These are phyloP conservation scores for Aspergillus biplanus DNA, from an alignment of 495 filamentous ascomycete species.

Conservation along the genomic window DNA sequence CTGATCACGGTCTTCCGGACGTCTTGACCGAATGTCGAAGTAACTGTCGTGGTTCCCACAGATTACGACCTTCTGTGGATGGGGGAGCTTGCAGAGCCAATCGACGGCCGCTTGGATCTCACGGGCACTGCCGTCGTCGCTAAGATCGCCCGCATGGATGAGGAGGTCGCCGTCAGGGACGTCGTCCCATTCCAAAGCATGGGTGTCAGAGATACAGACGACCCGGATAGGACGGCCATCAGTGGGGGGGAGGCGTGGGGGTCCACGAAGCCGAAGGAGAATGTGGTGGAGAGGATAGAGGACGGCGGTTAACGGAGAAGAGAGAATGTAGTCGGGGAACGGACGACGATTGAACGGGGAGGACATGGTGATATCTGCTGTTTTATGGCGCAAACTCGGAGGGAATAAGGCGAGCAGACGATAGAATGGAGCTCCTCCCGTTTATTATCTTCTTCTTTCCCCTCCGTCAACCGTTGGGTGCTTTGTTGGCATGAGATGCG, in stretches of 20 bases:
- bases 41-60: conserved; percentile 89
- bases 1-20: conserved; percentile 44
- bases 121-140: conserved; percentile 67
- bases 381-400: neutral
- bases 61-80: conserved; percentile 80
- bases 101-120: conserved; percentile 78
- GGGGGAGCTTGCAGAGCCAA: conserved; percentile 75
- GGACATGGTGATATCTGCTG: conserved; percentile 30
- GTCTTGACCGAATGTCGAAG: conserved; percentile 64
- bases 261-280: conserved; percentile 65
- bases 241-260: conserved; percentile 56
- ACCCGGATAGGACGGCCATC: conserved; percentile 64
- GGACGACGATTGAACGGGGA: conserved; percentile 55
- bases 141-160: conserved; percentile 87
- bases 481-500: no score
- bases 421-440: neutral
- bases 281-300: conserved; percentile 61
- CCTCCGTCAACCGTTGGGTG: neutral
- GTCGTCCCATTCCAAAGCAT: conserved; percentile 62
- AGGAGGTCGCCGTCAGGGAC: conserved; percentile 82
- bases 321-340: conserved; percentile 48
- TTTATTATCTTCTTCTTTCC: conserved; percentile 1
- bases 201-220: conserved; percentile 91
- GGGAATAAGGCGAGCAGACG: neutral
- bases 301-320: conserved; percentile 53